Base-by-base conservation (phyloP, 805 yeast genomes). In the Wickerhamiella galacta region DNA sequence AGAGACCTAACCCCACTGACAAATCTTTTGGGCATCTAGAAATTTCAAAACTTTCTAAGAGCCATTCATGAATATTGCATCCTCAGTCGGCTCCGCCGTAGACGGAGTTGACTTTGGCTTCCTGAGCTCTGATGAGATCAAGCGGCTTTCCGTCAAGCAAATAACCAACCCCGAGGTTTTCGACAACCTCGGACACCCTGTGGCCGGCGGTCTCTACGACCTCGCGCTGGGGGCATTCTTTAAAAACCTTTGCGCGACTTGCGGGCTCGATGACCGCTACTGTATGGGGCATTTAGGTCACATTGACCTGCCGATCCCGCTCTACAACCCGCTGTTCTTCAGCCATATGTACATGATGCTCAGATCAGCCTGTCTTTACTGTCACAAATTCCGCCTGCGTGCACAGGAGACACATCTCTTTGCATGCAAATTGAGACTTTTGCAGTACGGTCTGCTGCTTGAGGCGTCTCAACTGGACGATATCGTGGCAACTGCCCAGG, bases 271-370 rank as follows among this genome's bases (percentile, higher is more conserved):
- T 53, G 95, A 87, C 45, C 73, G 77, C 51, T 75, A 71, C 46
- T 90, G 99, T 61, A 95, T 95, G 3, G 99, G 99, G 30, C 99
- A 90, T 56, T 82, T 83, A 56, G 99, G 99, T 39, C 98, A 90
- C 56, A 83, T 90, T 42, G 95, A 87, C 54, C 66, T 90, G 42
- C 99, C 99, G 4, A 75, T 83, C 26, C 93, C 96, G 3, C 92
- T 81, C 28, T 90, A 82, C 63, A 87, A 82, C 53, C 96, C 99
- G 14, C 59, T 90, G 45, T 90, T 92, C 50, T 90, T 92, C 70
- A 71, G 73, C 50, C 95, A 87, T 57, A 63, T 90, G 65, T 90
- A 75, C 62, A 68, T 80, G 39, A 72, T 76, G 47, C 63, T 92
- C 51, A 68, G 96, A 53, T 66, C 83, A 28, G 58, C 85, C 14